These are phyloP conservation scores for Batkoa obscura DNA, from an alignment of 371 early-diverging fungal genomes.

Conservation along the genomic window DNA sequence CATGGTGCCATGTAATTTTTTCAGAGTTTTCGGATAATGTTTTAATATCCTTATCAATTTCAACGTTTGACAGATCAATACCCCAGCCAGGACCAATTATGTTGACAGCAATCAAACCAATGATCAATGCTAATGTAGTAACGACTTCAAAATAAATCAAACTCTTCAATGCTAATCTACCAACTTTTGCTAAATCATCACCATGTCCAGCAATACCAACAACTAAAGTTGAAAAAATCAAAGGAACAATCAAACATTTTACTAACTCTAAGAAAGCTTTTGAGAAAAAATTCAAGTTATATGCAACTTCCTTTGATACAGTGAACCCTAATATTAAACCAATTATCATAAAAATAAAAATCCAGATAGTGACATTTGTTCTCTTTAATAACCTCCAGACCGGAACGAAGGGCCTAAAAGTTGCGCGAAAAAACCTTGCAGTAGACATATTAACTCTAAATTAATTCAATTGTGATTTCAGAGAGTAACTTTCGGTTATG, in stretches of 20 bases:
- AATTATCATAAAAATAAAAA: slow-evolving; percentile 28
- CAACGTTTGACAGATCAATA: slow-evolving; percentile 14
- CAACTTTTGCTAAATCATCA: slow-evolving; percentile 40
- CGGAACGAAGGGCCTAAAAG: neutral
- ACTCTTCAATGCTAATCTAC: slow-evolving; percentile 41
- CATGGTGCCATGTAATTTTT: slow-evolving; percentile 30
- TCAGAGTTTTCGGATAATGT: slow-evolving; percentile 12
- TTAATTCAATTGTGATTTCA: neutral
- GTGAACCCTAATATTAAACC: slow-evolving; percentile 40
- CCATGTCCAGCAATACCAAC: slow-evolving; percentile 60
- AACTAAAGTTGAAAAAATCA: slow-evolving; percentile 49
- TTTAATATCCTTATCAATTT: slow-evolving; percentile 8
- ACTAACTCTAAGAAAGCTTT: slow-evolving; percentile 46
- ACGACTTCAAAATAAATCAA: slow-evolving; percentile 45
- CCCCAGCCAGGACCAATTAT: slow-evolving; percentile 40
- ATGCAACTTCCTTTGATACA: slow-evolving; percentile 23
- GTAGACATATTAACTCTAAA: neutral
- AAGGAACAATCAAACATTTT: slow-evolving; percentile 39
- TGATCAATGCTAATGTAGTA: slow-evolving; percentile 41
- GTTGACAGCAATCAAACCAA: slow-evolving; percentile 50
- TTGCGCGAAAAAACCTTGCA: neutral
- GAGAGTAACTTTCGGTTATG: neutral
- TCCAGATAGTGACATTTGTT: slow-evolving; percentile 18
- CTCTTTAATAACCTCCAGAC: neutral
- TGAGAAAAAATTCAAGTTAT: slow-evolving; percentile 26